Conservation (phyloP, 2,329 filamentous ascomycete species). For the Neopestalotiopsis rosae region DNA sequence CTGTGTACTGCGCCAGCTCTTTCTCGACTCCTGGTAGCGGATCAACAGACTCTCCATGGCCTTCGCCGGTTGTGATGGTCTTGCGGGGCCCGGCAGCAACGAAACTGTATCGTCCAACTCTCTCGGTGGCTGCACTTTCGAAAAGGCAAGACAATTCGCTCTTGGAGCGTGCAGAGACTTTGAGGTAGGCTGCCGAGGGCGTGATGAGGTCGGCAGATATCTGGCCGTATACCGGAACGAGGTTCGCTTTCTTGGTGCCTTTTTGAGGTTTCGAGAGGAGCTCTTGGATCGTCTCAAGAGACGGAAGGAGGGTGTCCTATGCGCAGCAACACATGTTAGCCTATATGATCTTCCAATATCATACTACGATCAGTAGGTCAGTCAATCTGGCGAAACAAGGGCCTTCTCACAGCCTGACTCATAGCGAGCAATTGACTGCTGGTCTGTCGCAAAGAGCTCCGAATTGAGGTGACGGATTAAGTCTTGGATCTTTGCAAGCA, state of each 20-base stretch:
- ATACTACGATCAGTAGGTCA: background rate
- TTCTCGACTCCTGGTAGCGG: conserved; percentile 82
- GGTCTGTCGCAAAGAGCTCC: background rate
- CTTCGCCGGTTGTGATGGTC: conserved; percentile 84
- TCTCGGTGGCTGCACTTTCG: conserved; percentile 93
- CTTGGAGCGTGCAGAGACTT: conserved; percentile 76
- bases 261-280: conserved; percentile 44
- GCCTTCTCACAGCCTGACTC: conserved; percentile 31
- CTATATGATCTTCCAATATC: background rate
- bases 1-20: conserved; percentile 78
- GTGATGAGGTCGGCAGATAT: conserved; percentile 93
- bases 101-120: conserved; percentile 94
- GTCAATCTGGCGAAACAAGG: background rate
- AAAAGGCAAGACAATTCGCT: conserved; percentile 91
- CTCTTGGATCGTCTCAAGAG: conserved; percentile 51
- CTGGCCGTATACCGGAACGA: conserved; percentile 82
- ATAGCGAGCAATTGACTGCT: conserved; percentile 24
- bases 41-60: conserved; percentile 83
- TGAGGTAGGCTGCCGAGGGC: conserved; percentile 93
- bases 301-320: conserved; percentile 49
- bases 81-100: conserved; percentile 82
- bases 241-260: conserved; percentile 60
- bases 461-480: background rate
- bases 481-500: background rate
- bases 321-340: conserved; percentile 20